Base-by-base conservation (phyloP, 1,284 basidiomycete species). In the Chiua sp. region DNA sequence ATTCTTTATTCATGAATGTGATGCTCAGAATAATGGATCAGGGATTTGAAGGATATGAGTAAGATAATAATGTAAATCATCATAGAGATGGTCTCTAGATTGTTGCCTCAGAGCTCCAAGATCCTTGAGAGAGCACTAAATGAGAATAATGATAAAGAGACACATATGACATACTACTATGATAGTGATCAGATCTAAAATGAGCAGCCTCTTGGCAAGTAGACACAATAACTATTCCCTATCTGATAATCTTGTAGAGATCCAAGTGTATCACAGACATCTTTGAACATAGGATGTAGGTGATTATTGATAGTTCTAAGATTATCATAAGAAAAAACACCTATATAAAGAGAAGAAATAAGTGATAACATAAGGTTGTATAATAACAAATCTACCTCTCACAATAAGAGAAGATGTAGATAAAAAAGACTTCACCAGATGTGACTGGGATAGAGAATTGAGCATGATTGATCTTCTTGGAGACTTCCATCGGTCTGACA, bases 201-300 rank as follows among this genome's bases (percentile, higher is more conserved):
- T 48, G 51, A 55, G 68, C 58, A 50, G 77, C 80, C 20, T 80
- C 73, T 8, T 62, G 7, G n/a, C n/a, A n/a, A n/a, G n/a, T 0
- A 81, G 51, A 56, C 76, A 79, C 1, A 59, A 47, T 1, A 67
- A 20, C 73, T 74, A 79, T 58, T 81, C 76, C 15, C 62, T 57
- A 56, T 80, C 72, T n/a, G n/a, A n/a, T n/a, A n/a, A 70, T 78
- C 68, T 3, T 77, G 68, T 4, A 80, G 63, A 1, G 82, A 68
- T 7, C 77, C 78, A 22, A 39, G 47, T n/a, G 68, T 67, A 55
- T 56, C 11, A 51, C 74, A 79, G 4, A 72, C 72, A 5, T 69
- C 65, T 46, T 71, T 67, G 44, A 75, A 71, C 66, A 63, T 35
- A 61, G 57, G 7, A 67, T 67, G 26, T 5, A 26, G 26, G 26